A percentile compares a stretch with the other conserved stretches of the same genome.
These are phyloP conservation scores for Pythium aphanidermatum DNA, from an alignment of 352 stramenopile species.

Conservation along the genomic window DNA sequence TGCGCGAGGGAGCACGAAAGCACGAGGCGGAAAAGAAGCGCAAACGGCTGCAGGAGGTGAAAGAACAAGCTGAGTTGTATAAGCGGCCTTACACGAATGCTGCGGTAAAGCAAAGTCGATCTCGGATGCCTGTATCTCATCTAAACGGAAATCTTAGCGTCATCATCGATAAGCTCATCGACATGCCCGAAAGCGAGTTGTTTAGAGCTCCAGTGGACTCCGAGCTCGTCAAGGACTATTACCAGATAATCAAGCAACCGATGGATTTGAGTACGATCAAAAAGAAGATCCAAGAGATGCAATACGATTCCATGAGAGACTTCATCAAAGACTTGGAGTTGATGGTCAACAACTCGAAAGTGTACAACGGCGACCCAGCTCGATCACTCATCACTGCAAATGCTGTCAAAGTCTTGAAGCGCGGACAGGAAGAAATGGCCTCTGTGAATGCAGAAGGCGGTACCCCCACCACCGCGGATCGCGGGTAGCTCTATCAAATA, in stretches of 20 bases:
- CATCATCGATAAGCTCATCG: conserved; percentile 59
- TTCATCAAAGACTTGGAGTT: conserved; percentile 83
- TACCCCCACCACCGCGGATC: conserved; percentile 11
- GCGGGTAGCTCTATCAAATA: neutral
- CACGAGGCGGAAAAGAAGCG: conserved; percentile 78
- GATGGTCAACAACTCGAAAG: conserved; percentile 82
- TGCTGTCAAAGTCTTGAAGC: conserved; percentile 66
- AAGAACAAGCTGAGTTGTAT: conserved; percentile 74
- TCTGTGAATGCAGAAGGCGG: conserved; percentile 51
- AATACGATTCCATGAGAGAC: conserved; percentile 82
- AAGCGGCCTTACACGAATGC: conserved; percentile 75
- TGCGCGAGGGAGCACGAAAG: conserved; percentile 68
- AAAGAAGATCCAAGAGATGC: conserved; percentile 51
- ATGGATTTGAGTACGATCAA: conserved; percentile 74
- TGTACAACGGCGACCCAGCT: conserved; percentile 71
- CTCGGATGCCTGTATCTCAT: conserved; percentile 68
- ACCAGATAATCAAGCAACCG: conserved; percentile 79
- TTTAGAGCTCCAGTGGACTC: conserved; percentile 68
- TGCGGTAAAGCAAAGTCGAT: conserved; percentile 64
- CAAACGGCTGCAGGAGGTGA: conserved; percentile 64
- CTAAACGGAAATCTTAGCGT: conserved; percentile 58
- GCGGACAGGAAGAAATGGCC: conserved; percentile 68
- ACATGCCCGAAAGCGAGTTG: conserved; percentile 75
- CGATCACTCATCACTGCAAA: conserved; percentile 73
- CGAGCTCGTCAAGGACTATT: conserved; percentile 62